These are phyloP conservation scores for Citrullus mucosospermus DNA, from an alignment of 306 rosid species.

Conservation along the genomic window DNA sequence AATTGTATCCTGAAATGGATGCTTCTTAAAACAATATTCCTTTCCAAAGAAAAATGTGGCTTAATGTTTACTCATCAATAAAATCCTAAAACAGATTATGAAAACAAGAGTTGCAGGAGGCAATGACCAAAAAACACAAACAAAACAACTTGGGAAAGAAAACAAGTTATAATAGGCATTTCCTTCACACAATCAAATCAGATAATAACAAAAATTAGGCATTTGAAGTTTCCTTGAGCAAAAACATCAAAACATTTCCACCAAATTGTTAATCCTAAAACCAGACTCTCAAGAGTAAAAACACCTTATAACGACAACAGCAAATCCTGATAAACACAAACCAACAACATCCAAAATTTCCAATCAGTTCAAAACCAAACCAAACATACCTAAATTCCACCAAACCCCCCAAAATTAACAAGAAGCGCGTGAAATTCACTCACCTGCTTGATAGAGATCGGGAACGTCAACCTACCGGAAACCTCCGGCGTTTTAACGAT, in stretches of 20 bases:
- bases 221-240: neutral
- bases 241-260: neutral
- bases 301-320: neutral
- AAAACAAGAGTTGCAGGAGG: neutral
- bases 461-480: conserved; percentile 67
- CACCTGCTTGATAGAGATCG: conserved; percentile 93
- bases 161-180: neutral
- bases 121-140: neutral
- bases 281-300: neutral
- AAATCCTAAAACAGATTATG: neutral
- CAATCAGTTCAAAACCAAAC: neutral
- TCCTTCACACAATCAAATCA: neutral
- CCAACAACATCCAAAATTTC: neutral
- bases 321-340: neutral
- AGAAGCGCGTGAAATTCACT: neutral
- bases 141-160: neutral
- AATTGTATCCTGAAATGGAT: neutral
- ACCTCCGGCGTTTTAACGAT: conserved; percentile 67
- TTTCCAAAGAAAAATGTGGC: neutral
- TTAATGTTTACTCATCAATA: neutral
- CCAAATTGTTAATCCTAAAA: neutral
- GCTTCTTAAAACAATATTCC: neutral
- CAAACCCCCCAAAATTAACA: neutral
- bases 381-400: neutral
- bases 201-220: neutral